Percentiles rank a stretch among this genome's conserved stretches.
Conservation (phyloP, 2,329 filamentous ascomycete genomes). For the Penicillium sclerotigenum region DNA sequence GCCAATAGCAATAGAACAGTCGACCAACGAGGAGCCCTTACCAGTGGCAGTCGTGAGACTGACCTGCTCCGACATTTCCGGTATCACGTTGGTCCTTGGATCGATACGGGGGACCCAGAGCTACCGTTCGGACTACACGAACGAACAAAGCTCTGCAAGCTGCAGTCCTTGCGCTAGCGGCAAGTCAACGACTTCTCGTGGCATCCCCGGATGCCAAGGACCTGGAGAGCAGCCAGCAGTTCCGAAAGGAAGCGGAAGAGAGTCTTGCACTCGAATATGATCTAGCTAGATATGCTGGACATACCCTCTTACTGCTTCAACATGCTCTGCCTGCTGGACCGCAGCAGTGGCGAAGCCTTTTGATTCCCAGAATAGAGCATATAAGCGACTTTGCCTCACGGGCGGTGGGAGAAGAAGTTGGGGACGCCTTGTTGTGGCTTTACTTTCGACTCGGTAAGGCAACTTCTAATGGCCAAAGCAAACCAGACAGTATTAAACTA, state of each 20-base stretch:
- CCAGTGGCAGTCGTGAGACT: constrained; percentile 17
- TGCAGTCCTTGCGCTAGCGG: constrained; percentile 22
- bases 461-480: rapidly evolving
- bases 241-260: constrained; percentile 20
- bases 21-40: neutral
- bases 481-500: neutral
- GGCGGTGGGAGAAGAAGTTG: constrained; percentile 9
- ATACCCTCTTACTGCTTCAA: constrained; percentile 19
- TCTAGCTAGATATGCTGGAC: constrained; percentile 12
- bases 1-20: neutral
- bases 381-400: constrained; percentile 5
- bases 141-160: constrained; percentile 16
- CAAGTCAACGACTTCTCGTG: constrained; percentile 13
- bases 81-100: constrained; percentile 26
- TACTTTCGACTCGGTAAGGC: constrained; percentile 19
- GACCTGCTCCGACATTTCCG: constrained; percentile 26
- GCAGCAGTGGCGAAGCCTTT: constrained; percentile 16
- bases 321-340: constrained; percentile 14
- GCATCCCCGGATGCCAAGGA: neutral
- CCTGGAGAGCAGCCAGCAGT: constrained; percentile 6
- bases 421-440: constrained; percentile 21
- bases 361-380: constrained; percentile 5
- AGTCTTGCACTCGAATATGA: constrained; percentile 12
- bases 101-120: constrained; percentile 24
- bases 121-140: constrained; percentile 22